A percentile compares a stretch with the other conserved stretches of the same genome.
Conservation (phyloP, 169 alveolate species). For the Amoebophrya sp. region DNA sequence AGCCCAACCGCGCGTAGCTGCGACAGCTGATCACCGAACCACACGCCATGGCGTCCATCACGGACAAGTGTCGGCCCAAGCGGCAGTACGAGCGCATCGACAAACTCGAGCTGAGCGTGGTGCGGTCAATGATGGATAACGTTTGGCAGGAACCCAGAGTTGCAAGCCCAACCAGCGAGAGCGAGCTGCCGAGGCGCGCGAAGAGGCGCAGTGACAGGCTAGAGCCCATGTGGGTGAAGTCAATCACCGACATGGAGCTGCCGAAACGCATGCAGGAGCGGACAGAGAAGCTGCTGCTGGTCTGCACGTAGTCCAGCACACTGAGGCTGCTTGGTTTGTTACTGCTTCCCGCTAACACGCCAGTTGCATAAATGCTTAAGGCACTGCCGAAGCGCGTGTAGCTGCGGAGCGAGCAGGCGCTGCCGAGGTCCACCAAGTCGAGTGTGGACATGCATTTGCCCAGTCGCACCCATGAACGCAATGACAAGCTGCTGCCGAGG, state of each 20-base stretch:
- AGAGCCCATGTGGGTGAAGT: neutral
- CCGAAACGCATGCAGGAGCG: neutral
- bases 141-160: neutral
- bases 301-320: neutral
- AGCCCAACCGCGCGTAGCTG: conserved; percentile 15
- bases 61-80: neutral
- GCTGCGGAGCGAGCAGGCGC: neutral
- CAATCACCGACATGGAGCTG: neutral
- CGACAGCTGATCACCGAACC: neutral
- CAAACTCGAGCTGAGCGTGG: neutral
- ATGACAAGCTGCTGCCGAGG: conserved; percentile 14
- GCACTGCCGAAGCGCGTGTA: conserved; percentile 29
- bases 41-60: neutral
- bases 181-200: neutral
- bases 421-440: conserved; percentile 25
- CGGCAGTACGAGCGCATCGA: conserved; percentile 10
- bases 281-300: neutral
- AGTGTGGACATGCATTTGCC: neutral
- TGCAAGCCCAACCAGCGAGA: conserved; percentile 9
- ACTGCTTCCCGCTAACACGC: neutral
- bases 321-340: neutral
- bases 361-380: neutral
- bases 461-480: neutral
- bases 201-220: neutral
- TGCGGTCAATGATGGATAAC: neutral